A percentile compares a stretch with the other conserved stretches of the same genome.
Evolutionary conservation across 495 filamentous ascomycete species (phyloP).

Genomic region (Podospora australis): DNA sequence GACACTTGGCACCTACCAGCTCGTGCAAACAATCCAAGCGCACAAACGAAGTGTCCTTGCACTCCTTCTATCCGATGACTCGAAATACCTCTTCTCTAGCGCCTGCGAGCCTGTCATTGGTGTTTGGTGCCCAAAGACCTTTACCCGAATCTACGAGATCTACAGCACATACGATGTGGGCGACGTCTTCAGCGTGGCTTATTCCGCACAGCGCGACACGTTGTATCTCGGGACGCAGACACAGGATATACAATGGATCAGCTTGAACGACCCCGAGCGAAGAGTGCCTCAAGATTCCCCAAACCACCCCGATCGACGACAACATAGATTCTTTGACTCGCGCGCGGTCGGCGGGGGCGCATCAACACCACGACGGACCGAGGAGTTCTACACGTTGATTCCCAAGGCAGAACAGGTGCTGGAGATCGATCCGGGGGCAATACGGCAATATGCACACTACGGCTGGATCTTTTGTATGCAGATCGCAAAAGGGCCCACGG

Average conservation of each 20-base stretch:
- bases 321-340: slow-evolving; percentile 93
- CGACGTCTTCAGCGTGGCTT: slow-evolving; percentile 88
- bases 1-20: slow-evolving; percentile 80
- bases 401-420: slow-evolving; percentile 55
- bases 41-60: slow-evolving; percentile 87
- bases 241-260: slow-evolving; percentile 73
- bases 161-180: slow-evolving; percentile 93
- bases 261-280: slow-evolving; percentile 40
- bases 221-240: slow-evolving; percentile 93
- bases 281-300: slow-evolving; percentile 55
- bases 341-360: slow-evolving; percentile 74
- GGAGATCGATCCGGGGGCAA: slow-evolving; percentile 76
- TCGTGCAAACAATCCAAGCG: slow-evolving; percentile 66
- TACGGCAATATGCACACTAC: slow-evolving; percentile 84
- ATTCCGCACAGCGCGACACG: slow-evolving; percentile 69
- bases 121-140: slow-evolving; percentile 50
- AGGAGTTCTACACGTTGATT: slow-evolving; percentile 40
- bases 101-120: slow-evolving; percentile 92
- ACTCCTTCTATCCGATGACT: slow-evolving; percentile 69
- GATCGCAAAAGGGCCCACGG: slow-evolving; percentile 56
- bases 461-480: slow-evolving; percentile 96
- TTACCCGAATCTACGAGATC: slow-evolving; percentile 67
- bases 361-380: slow-evolving; percentile 59
- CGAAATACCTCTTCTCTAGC: slow-evolving; percentile 77
- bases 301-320: slow-evolving; percentile 71